Evolutionary conservation across 345 rosid species (phyloP).

Genomic region (Capsella bursapastoris): DNA sequence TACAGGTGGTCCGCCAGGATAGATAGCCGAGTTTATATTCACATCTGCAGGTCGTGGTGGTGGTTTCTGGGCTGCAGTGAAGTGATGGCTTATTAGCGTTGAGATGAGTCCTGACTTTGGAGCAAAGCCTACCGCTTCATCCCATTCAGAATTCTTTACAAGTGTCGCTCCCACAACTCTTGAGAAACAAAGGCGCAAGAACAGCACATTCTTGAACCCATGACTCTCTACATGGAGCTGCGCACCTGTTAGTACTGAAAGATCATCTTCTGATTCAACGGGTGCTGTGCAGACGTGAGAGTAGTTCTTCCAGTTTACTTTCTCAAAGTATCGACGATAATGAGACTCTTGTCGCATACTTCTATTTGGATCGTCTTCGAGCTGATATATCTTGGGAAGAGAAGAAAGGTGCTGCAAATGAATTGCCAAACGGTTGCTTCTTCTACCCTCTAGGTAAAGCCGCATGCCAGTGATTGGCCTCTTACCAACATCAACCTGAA

Average conservation of each 20-base stretch:
- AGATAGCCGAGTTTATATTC: constrained; percentile 88
- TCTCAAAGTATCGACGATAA: constrained; percentile 81
- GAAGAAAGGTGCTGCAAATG: constrained; percentile 96
- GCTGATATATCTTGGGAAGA: constrained; percentile 84
- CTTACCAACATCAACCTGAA: constrained; percentile 93
- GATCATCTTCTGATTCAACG: constrained; percentile 79
- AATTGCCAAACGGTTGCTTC: constrained; percentile 81
- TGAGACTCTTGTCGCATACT: constrained; percentile 55
- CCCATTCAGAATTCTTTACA: constrained; percentile 82
- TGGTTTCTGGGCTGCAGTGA: constrained; percentile 78
- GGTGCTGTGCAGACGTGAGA: constrained; percentile 96
- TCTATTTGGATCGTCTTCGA: constrained; percentile 65
- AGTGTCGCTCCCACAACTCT: constrained; percentile 61
- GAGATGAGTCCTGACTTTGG: constrained; percentile 88
- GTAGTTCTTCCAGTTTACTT: constrained; percentile 92
- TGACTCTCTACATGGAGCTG: constrained; percentile 83
- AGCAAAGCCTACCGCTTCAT: constrained; percentile 78
- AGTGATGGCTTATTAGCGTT: constrained; percentile 88
- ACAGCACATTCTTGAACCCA: constrained; percentile 84
- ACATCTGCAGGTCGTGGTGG: constrained; percentile 89
- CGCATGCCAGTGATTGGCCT: constrained; percentile 95
- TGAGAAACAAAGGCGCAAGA: constrained; percentile 79
- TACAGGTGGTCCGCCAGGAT: constrained; percentile 94
- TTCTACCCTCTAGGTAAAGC: constrained; percentile 92
- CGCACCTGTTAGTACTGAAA: constrained; percentile 86